Evolutionary conservation across 345 rosid genomes (phyloP).

Genomic region (Nephelium lappaceum): DNA sequence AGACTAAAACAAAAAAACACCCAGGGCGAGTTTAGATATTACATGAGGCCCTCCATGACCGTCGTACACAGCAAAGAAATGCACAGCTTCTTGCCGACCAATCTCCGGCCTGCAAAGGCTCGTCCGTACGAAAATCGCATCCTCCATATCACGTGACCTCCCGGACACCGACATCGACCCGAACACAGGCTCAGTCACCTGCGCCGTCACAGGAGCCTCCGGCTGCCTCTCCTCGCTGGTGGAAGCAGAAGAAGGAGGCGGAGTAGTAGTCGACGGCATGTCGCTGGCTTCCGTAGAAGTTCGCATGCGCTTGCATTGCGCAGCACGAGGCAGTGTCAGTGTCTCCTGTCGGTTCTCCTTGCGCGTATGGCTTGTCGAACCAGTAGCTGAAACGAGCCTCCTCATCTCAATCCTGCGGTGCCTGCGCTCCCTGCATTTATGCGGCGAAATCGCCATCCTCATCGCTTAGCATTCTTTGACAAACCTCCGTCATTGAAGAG

Average conservation of each 20-base stretch:
- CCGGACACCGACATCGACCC: constrained; percentile 64
- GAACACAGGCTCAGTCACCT: constrained; percentile 37
- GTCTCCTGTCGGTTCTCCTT: background rate
- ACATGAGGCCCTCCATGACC: constrained; percentile 85
- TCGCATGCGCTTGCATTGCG: constrained; percentile 32
- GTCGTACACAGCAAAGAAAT: constrained; percentile 81
- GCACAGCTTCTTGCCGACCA: constrained; percentile 50
- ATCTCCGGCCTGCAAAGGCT: constrained; percentile 52
- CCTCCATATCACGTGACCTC: constrained; percentile 69
- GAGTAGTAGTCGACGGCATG: background rate
- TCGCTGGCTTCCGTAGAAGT: constrained; percentile 21
- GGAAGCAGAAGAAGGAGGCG: constrained; percentile 12
- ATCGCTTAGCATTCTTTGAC: constrained; percentile 32
- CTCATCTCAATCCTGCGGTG: constrained; percentile 60
- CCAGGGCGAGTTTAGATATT: background rate
- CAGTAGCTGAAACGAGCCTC: constrained; percentile 36
- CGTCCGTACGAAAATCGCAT: constrained; percentile 42
- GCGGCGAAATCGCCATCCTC: constrained; percentile 41
- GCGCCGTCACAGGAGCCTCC: background rate
- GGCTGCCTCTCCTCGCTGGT: constrained; percentile 14
- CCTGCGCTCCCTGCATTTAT: constrained; percentile 58
- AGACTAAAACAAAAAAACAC: background rate
- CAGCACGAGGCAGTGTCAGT: background rate
- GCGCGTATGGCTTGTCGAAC: background rate
- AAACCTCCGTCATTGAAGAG: constrained; percentile 8